phyloP scores from a whole-genome alignment of 495 filamentous ascomycete genomes.

The Parathielavia hyrcaniae region DNA sequence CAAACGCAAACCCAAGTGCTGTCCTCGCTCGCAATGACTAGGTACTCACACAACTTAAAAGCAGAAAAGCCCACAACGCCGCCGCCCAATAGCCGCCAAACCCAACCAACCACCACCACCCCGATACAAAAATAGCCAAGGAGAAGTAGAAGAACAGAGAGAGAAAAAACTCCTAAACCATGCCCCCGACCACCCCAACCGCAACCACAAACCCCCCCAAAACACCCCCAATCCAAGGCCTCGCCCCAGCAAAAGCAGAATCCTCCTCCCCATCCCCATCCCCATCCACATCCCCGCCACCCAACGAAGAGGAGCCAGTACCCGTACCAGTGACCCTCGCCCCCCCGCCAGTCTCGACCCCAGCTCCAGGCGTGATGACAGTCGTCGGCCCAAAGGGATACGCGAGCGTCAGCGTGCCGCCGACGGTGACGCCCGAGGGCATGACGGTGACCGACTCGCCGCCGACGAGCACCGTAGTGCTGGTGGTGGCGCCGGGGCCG shows the following conservation, averaged over 20 bases:
- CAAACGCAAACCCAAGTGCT: too few relatives aligned
- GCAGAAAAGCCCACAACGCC: not conserved
- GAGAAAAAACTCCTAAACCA: not conserved
- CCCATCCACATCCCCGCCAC: not conserved
- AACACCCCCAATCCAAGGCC: conserved; percentile 13
- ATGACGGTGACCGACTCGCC: conserved; percentile 45
- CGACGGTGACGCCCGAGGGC: conserved; percentile 41
- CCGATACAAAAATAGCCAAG: not conserved
- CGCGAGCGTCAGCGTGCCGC: conserved; percentile 35
- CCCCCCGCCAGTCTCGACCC: not conserved
- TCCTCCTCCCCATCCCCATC: conserved; percentile 11
- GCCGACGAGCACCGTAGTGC: conserved; percentile 37
- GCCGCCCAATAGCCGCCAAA: not conserved
- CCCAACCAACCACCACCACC: not conserved
- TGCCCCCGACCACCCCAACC: not conserved
- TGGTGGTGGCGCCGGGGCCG: conserved; percentile 34
- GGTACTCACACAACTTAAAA: not conserved
- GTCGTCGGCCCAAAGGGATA: conserved; percentile 41
- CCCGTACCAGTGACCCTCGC: not conserved
- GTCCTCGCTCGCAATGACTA: not conserved
- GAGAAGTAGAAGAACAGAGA: not conserved
- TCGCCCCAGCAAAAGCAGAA: not conserved
- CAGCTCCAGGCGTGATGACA: conserved; percentile 30
- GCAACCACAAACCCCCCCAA: conserved; percentile 5
- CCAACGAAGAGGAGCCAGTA: not conserved